Evolutionary conservation across 148 eudicot species (phyloP).

Genomic region (Camellia lanceoleosa): DNA sequence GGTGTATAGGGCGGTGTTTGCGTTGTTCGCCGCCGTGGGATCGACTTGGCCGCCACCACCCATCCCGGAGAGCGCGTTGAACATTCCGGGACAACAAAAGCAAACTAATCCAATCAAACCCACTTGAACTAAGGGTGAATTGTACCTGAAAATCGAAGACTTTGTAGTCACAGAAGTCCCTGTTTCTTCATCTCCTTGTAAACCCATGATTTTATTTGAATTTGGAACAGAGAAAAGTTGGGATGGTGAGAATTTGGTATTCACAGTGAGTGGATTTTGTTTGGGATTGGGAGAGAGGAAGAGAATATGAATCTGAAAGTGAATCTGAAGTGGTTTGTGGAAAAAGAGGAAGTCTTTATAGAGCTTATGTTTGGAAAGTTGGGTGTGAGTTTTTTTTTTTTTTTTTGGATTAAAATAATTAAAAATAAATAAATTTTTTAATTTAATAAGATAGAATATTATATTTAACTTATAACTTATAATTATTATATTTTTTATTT

Average conservation of each 20-base stretch:
- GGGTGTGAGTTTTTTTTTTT: too few relatives aligned
- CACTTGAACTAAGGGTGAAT: conserved; percentile 78
- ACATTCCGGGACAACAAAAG: conserved; percentile 96
- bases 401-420: too few relatives aligned
- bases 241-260: not conserved
- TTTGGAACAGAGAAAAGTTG: not conserved
- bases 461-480: too few relatives aligned
- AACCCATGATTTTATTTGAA: conserved; percentile 23
- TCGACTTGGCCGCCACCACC: conserved; percentile 98
- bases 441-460: too few relatives aligned
- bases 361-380: too few relatives aligned
- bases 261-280: too few relatives aligned
- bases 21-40: conserved; percentile 86
- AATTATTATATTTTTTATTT: too few relatives aligned
- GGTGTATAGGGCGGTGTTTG: conserved; percentile 88
- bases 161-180: conserved; percentile 4
- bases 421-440: too few relatives aligned
- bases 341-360: too few relatives aligned
- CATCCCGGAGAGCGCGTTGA: conserved; percentile 89
- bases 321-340: too few relatives aligned
- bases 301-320: too few relatives aligned
- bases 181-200: conserved; percentile 31
- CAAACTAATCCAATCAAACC: conserved; percentile 74
- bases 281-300: too few relatives aligned
- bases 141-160: conserved; percentile 47